Evolutionary conservation across 306 rosid species (phyloP), one percentile per base, ranked within the genome.

Genomic region (Acacia confusa): DNA sequence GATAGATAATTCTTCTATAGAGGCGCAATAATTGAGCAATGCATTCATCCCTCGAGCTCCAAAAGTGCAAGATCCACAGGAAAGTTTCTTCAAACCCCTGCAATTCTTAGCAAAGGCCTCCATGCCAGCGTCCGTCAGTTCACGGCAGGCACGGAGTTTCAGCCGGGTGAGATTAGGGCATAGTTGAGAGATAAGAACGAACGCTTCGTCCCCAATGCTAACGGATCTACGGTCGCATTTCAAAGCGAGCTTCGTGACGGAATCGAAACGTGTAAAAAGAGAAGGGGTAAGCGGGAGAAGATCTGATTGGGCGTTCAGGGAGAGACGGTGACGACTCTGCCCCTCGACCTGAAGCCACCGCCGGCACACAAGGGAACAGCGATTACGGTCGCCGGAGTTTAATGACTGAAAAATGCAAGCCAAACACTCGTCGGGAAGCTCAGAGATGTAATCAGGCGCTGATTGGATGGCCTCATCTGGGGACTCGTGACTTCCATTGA

Each of bases 331-430:
- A 53, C 92, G 93, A 20, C 92, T 89, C 84, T 89, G 92, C 9
- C 95, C 95, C 79, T 91, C 93, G 69, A 91, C 75, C 73, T 32
- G 82, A 44, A 89, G 67, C 93, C 95, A 91, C 40, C 95, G 90
- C 36, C 81, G 86, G 85, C 90, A 89, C 4, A 91, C 95, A 14
- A 91, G 88, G 30, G 95, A 91, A 75, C 93, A 89, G 7, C 58
- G 30, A 17, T 88, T 91, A 57, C 93, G 88, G 70, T 91, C 95
- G 70, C 82, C 85, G 67, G 95, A 78, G 81, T 83, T 52, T 27
- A 91, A 90, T 24, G 84, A 91, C 57, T 88, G 89, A 48, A 91
- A 91, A 71, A 91, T 85, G 73, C 70, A 77, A 64, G 93, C 93
- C 79, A 91, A 74, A 41, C 95, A 91, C 88, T 88, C 92, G 70